A percentile compares a stretch with the other conserved stretches of the same genome.
These are phyloP conservation scores for Amanita subjunquillea DNA, from an alignment of 768 basidiomycete genomes.

Conservation along the genomic window DNA sequence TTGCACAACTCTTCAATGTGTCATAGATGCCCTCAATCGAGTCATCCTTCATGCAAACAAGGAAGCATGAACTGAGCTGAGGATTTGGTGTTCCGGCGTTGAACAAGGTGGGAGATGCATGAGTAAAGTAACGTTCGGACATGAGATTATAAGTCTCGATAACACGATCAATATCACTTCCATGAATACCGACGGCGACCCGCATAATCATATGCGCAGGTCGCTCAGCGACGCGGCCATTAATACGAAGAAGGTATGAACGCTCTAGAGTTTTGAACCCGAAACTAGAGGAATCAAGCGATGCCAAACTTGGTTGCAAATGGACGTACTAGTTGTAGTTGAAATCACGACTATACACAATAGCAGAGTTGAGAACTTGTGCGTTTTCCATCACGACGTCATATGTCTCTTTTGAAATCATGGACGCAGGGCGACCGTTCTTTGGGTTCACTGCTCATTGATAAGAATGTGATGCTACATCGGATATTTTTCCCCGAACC, in stretches of 20 bases:
- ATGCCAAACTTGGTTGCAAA: not conserved
- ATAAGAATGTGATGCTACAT: not conserved
- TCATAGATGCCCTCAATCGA: constrained; percentile 99
- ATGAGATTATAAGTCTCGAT: constrained; percentile 92
- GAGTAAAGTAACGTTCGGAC: constrained; percentile 98
- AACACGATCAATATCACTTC: constrained; percentile 76
- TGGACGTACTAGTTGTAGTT: constrained; percentile 81
- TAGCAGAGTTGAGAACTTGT: constrained; percentile 77
- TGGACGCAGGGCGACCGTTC: constrained; percentile 74
- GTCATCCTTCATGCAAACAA: constrained; percentile 97
- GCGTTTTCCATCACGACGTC: constrained; percentile 74
- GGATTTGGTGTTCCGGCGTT: constrained; percentile 94
- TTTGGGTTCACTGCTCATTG: constrained; percentile 76
- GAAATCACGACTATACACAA: constrained; percentile 98
- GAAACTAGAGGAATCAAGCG: constrained; percentile 41
- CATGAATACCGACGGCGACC: constrained; percentile 96
- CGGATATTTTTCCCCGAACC: constrained; percentile 26
- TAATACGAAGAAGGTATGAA: constrained; percentile 90
- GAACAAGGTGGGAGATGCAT: constrained; percentile 96
- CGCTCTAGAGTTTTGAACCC: constrained; percentile 99
- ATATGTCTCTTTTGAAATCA: constrained; percentile 89
- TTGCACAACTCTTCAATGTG: constrained; percentile 93
- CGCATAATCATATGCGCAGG: constrained; percentile 99
- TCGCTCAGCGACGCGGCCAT: constrained; percentile 91
- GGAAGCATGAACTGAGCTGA: constrained; percentile 96